Conservation (phyloP, 768 basidiomycete genomes). For the Suillus fuscotomentosus region DNA sequence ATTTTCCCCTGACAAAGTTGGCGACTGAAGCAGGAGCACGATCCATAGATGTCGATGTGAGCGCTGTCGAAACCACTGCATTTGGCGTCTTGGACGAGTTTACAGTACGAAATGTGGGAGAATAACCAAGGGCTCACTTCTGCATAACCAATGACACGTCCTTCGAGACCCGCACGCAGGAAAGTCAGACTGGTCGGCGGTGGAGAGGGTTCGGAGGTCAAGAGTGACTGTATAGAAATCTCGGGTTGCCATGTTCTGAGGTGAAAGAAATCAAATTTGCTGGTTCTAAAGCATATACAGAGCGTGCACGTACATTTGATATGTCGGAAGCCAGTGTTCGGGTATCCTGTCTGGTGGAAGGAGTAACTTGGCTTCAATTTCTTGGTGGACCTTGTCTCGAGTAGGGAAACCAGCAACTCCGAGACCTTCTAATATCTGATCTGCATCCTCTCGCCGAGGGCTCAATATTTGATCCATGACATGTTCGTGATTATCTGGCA, state of each 20-base stretch:
- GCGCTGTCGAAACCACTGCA: conserved; percentile 57
- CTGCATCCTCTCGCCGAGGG: conserved; percentile 40
- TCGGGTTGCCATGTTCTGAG: conserved; percentile 71
- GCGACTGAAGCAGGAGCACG: conserved; percentile 78
- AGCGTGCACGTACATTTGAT: conserved; percentile 69
- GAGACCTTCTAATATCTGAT: conserved; percentile 49
- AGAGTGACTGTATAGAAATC: conserved; percentile 59
- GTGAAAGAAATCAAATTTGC: conserved; percentile 12
- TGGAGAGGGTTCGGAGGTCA: conserved; percentile 65
- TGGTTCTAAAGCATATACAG: conserved; percentile 7
- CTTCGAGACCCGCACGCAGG: conserved; percentile 75
- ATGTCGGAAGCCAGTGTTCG: conserved; percentile 69
- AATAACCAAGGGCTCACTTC: conserved; percentile 53
- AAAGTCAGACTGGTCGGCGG: conserved; percentile 75
- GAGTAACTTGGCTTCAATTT: conserved; percentile 76
- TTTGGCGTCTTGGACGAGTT: conserved; percentile 47
- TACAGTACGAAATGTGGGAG: conserved; percentile 2
- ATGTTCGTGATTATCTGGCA: conserved; percentile 14
- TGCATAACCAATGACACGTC: conserved; percentile 74
- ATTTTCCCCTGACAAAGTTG: conserved; percentile 92
- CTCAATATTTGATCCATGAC: conserved; percentile 48
- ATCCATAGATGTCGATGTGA: conserved; percentile 82
- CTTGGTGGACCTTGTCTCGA: conserved; percentile 54
- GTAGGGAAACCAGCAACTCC: conserved; percentile 58
- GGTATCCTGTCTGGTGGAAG: conserved; percentile 67